Evolutionary conservation across 1,139 yeast genomes (phyloP), one percentile per base, ranked within the genome.

Genomic region (Arxiozyma slooffiae): DNA sequence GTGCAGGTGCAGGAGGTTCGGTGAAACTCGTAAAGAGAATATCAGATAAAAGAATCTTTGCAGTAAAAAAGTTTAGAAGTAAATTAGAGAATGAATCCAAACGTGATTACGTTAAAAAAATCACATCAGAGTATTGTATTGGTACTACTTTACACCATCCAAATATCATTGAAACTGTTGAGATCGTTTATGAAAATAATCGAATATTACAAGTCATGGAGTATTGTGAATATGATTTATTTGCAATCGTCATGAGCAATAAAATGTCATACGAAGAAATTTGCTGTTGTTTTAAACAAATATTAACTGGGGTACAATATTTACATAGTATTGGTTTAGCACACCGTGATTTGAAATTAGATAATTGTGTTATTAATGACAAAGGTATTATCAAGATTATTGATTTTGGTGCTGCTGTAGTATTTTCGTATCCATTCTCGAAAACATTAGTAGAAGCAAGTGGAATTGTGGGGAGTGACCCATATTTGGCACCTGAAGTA

Each of bases 1-100:
- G 97, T 46, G 95, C 95, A 11, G 97, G 97, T 52, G 97, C 97
- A 2, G 97, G 97, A 42, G 97, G 97, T 5, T 78, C 92, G 3
- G 97, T 90, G 38, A 79, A 82, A 60, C 72, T 90, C 50, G 83
- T 88, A 36, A 81, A 77, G 42, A 73, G 96, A 60, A 72, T 79
- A 44, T 67, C 77, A 24, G 96, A 89, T 67, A 79, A 79, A 52
- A 77, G 77, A 55, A 76, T 84, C 2, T 89, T 87, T 74, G 97
- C 97, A 0, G 97, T 90, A 39, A 90, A 90, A 67, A 96, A 89
- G 67, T 90, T 89, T 67, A 78, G 96, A 57, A 76, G 85, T 38
- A 80, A 86, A 62, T 81, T 84, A 58, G 80, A 82, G 51, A 80
- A 78, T 61, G 97, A 90, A 69, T 69, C 83, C 8, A 79, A 84